phyloP scores from a whole-genome alignment of 2,329 filamentous ascomycete species.

The Aaosphaeria arxii region DNA sequence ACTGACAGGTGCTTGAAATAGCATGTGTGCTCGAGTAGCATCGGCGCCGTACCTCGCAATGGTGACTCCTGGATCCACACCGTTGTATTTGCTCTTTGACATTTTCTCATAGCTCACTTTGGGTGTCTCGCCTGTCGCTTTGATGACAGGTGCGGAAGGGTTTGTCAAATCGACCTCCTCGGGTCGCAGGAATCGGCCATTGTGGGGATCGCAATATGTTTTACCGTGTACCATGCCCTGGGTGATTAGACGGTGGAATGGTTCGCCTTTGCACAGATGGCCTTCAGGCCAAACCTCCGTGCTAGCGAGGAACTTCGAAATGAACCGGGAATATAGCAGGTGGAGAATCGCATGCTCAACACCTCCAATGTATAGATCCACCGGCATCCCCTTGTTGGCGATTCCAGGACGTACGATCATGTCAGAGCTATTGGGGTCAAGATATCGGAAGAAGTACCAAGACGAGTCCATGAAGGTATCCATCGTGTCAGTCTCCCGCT shows the following conservation, averaged over 20 bases:
- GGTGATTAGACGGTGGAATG: slow-evolving; percentile 77
- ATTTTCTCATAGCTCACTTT: slow-evolving; percentile 80
- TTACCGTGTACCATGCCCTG: slow-evolving; percentile 94
- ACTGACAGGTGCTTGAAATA: slow-evolving; percentile 82
- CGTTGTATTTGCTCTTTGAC: slow-evolving; percentile 94
- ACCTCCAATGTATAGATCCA: slow-evolving; percentile 86
- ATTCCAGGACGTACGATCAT: slow-evolving; percentile 61
- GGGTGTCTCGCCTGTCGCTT: slow-evolving; percentile 57
- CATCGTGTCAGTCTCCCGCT: slow-evolving; percentile 90
- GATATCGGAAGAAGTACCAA: slow-evolving; percentile 85
- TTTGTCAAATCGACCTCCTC: slow-evolving; percentile 67
- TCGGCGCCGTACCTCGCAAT: slow-evolving; percentile 78
- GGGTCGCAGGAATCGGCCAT: slow-evolving; percentile 72
- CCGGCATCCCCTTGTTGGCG: slow-evolving; percentile 61
- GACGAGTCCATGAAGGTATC: slow-evolving; percentile 95
- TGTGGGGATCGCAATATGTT: slow-evolving; percentile 73
- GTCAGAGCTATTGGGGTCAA: slow-evolving; percentile 64
- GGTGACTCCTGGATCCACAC: slow-evolving; percentile 74
- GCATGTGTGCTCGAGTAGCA: slow-evolving; percentile 78
- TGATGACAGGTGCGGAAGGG: slow-evolving; percentile 58
- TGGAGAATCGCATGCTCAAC: slow-evolving; percentile 91
- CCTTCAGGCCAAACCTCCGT: slow-evolving; percentile 45
- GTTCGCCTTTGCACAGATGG: slow-evolving; percentile 56
- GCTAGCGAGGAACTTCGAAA: slow-evolving; percentile 77
- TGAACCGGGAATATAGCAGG: slow-evolving; percentile 83